Percentiles rank a stretch among this genome's conserved stretches.
phyloP scores from a whole-genome alignment of 2,329 filamentous ascomycete species.

The Colletotrichum tofieldiae region DNA sequence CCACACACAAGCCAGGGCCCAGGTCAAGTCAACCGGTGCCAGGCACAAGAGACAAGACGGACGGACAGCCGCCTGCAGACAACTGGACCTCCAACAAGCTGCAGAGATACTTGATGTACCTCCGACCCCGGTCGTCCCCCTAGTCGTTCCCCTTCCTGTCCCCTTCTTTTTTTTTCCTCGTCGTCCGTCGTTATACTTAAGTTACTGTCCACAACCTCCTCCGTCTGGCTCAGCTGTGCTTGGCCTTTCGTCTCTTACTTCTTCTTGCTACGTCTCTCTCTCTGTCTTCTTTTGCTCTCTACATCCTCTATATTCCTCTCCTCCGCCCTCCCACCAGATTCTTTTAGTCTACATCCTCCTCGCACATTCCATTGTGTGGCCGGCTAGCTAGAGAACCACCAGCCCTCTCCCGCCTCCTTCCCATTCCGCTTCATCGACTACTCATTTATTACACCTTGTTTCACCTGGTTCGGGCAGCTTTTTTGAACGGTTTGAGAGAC shows the following conservation, averaged over 20 bases:
- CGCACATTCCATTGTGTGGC: slow-evolving; percentile 20
- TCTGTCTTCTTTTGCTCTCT: slow-evolving; percentile 22
- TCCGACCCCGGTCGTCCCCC: slow-evolving; percentile 14
- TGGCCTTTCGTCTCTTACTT: slow-evolving; percentile 39
- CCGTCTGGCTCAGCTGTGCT: slow-evolving; percentile 33
- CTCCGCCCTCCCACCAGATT: background rate
- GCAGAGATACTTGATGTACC: slow-evolving; percentile 17
- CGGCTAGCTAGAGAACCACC: slow-evolving; percentile 29
- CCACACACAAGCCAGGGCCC: slow-evolving; percentile 13
- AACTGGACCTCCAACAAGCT: background rate
- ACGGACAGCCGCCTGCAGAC: background rate
- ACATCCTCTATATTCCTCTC: slow-evolving; percentile 2
- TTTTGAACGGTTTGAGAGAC: slow-evolving; percentile 17
- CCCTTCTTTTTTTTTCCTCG: slow-evolving; percentile 31
- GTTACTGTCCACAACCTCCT: slow-evolving; percentile 40
- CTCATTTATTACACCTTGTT: slow-evolving; percentile 39
- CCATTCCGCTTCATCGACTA: slow-evolving; percentile 35
- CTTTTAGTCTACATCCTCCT: slow-evolving; percentile 31
- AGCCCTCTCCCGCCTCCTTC: slow-evolving; percentile 1
- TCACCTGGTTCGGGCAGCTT: slow-evolving; percentile 34
- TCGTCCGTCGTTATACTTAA: slow-evolving; percentile 41
- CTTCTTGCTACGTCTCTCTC: slow-evolving; percentile 40
- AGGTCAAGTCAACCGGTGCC: background rate
- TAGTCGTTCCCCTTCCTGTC: slow-evolving; percentile 12
- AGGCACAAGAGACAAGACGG: background rate